These are phyloP conservation scores for Phytophthora fragariaefolia DNA, from an alignment of 352 stramenopile genomes.

Conservation along the genomic window DNA sequence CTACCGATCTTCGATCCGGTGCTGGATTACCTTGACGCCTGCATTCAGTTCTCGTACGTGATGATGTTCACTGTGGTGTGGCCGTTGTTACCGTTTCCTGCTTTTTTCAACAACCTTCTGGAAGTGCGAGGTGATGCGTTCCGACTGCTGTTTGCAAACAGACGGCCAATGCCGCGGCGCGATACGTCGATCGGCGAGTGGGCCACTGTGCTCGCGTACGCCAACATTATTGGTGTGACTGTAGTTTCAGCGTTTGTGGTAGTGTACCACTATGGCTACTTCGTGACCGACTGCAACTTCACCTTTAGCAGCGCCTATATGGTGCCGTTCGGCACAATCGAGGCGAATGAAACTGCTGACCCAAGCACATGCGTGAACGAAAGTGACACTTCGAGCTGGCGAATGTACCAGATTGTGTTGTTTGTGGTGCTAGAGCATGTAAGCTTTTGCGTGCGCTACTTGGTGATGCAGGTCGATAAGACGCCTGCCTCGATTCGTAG, in stretches of 20 bases:
- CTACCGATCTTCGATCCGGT: conserved; percentile 84
- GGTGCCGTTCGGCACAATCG: conserved; percentile 74
- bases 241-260: conserved; percentile 84
- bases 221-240: conserved; percentile 87
- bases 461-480: conserved; percentile 85
- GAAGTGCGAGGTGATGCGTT: conserved; percentile 88
- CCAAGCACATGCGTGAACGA: conserved; percentile 49
- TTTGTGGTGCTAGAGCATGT: conserved; percentile 87
- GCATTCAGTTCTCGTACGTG: conserved; percentile 92
- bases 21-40: conserved; percentile 88
- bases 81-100: conserved; percentile 85
- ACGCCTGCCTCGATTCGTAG: conserved; percentile 74
- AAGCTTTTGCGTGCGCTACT: conserved; percentile 82
- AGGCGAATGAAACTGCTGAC: conserved; percentile 40
- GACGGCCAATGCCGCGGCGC: conserved; percentile 80
- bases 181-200: conserved; percentile 87
- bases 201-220: conserved; percentile 84
- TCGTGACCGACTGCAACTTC: conserved; percentile 80
- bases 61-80: conserved; percentile 92
- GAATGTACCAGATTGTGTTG: conserved; percentile 83
- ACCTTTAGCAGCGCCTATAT: conserved; percentile 73
- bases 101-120: conserved; percentile 89
- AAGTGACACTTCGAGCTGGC: conserved; percentile 52
- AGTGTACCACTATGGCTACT: conserved; percentile 87
- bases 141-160: conserved; percentile 79